These are phyloP conservation scores for Thyridium curvatum DNA, from an alignment of 2,329 filamentous ascomycete genomes.

Conservation along the genomic window DNA sequence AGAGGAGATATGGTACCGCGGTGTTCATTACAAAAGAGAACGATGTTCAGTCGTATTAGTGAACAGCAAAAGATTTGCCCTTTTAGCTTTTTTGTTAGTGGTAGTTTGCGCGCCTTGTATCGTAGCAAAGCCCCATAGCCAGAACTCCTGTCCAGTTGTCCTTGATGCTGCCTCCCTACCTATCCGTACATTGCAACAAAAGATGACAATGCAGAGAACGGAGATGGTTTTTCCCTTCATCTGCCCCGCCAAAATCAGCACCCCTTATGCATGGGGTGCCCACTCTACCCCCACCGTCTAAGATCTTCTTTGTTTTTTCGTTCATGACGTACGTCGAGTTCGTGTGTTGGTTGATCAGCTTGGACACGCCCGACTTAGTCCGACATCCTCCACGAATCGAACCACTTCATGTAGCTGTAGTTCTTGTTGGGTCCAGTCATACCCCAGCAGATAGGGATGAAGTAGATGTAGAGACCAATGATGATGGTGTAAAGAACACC, in stretches of 20 bases:
- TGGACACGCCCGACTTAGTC: conserved; percentile 37
- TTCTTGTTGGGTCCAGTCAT: conserved; percentile 82
- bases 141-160: conserved; percentile 11
- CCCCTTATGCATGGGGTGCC: not conserved
- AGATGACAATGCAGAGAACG: no score
- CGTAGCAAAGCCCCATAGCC: conserved; percentile 8
- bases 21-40: conserved; percentile 3
- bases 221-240: not conserved
- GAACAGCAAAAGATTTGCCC: conserved; percentile 4
- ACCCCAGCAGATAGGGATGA: conserved; percentile 92
- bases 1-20: not conserved
- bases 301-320: not conserved
- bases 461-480: conserved; percentile 80
- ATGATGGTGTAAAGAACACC: conserved; percentile 64
- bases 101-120: conserved; percentile 1
- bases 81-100: conserved; percentile 3
- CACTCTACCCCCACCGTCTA: not conserved
- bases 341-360: no score
- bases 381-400: conserved; percentile 77
- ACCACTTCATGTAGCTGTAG: conserved; percentile 93
- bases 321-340: no score
- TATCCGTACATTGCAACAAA: conserved; percentile 1
- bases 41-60: conserved; percentile 5
- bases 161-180: conserved; percentile 1
- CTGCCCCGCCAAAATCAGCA: not conserved